These are phyloP conservation scores for Mycena kentingensis DNA, from an alignment of 768 basidiomycete species.

Conservation along the genomic window DNA sequence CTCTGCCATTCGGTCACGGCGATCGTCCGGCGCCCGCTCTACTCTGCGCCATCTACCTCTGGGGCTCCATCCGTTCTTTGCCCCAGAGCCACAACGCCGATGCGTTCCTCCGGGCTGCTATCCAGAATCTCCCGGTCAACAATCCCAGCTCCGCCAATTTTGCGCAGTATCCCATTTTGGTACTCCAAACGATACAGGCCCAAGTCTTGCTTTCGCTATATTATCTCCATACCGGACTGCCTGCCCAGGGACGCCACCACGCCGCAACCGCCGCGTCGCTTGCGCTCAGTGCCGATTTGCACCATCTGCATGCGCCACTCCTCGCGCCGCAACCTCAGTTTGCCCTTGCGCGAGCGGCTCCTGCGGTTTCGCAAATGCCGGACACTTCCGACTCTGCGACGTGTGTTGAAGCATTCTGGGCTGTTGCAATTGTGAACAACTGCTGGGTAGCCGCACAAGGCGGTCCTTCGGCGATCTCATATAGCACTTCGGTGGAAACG, in stretches of 20 bases:
- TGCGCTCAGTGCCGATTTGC: not conserved
- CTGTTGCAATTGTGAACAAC: not conserved
- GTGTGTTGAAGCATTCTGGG: not conserved
- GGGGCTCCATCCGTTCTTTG: not conserved
- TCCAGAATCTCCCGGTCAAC: not conserved
- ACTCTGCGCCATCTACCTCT: not conserved
- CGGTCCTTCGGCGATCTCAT: not conserved
- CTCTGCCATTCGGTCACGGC: not conserved
- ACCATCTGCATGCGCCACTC: not conserved
- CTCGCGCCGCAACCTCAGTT: not conserved
- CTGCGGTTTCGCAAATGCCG: not conserved
- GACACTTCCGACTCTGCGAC: not conserved
- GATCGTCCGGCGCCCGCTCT: conserved; percentile 1
- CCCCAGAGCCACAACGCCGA: not conserved
- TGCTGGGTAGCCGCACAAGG: not conserved
- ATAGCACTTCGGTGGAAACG: not conserved
- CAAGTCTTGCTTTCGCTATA: not conserved
- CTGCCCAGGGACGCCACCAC: not conserved
- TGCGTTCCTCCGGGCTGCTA: not conserved
- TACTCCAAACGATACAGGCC: not conserved
- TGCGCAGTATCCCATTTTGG: not conserved
- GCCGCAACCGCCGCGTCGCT: not conserved
- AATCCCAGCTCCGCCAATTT: not conserved
- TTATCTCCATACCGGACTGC: not conserved
- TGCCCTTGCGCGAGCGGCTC: not conserved